These are phyloP conservation scores for Cystofilobasidium ferigula DNA, from an alignment of 768 basidiomycete species.

Conservation along the genomic window DNA sequence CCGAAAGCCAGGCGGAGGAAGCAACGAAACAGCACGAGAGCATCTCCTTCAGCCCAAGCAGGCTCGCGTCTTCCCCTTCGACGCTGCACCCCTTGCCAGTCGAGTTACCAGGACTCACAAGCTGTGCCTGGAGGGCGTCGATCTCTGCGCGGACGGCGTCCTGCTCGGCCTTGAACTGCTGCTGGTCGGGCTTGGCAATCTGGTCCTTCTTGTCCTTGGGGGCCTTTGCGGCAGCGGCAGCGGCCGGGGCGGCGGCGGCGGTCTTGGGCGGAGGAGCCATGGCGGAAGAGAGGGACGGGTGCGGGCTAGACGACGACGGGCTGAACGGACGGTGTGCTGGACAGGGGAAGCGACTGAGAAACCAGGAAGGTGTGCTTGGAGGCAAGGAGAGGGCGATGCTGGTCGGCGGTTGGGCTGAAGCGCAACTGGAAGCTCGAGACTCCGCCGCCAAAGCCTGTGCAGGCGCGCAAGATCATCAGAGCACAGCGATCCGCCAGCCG, in stretches of 20 bases:
- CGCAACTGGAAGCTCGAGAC: background rate
- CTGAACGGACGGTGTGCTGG: background rate
- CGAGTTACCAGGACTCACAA: conserved; percentile 50
- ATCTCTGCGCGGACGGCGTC: conserved; percentile 71
- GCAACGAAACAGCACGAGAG: background rate
- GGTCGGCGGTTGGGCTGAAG: no score
- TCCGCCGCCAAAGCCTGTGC: background rate
- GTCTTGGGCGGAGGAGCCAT: conserved; percentile 23
- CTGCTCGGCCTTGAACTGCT: conserved; percentile 72
- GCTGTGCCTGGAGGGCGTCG: conserved; percentile 63
- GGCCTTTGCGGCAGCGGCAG: conserved; percentile 36
- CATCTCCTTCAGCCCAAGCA: background rate
- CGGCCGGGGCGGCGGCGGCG: conserved; percentile 30
- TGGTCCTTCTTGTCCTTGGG: conserved; percentile 27
- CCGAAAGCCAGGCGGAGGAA: background rate
- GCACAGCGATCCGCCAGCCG: no score
- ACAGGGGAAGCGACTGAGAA: background rate
- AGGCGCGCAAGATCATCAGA: no score
- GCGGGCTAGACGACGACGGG: background rate
- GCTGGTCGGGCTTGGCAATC: conserved; percentile 65
- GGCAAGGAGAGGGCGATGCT: background rate
- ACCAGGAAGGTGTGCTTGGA: background rate
- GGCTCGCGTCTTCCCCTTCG: background rate
- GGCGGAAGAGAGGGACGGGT: background rate
- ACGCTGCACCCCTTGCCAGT: background rate